These are phyloP conservation scores for Trapa bicornis DNA, from an alignment of 345 rosid genomes.

Conservation along the genomic window DNA sequence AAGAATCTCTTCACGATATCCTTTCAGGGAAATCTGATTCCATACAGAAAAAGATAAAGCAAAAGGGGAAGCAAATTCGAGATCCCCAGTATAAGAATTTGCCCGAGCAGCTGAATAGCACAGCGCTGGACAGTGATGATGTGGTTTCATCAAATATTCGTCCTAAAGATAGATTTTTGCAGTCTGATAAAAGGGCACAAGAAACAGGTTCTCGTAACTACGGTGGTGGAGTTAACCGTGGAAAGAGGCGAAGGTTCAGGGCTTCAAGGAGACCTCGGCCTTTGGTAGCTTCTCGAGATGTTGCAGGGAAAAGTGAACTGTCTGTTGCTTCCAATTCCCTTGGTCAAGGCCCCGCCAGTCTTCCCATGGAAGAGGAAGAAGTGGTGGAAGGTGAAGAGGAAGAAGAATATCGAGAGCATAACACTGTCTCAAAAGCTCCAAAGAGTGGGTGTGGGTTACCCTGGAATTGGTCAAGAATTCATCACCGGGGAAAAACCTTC, in stretches of 20 bases:
- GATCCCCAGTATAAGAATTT: conserved; percentile 40
- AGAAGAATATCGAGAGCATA: conserved; percentile 29
- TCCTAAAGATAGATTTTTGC: conserved; percentile 17
- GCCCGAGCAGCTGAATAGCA: conserved; percentile 58
- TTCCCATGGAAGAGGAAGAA: conserved; percentile 18
- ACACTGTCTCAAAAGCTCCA: conserved; percentile 47
- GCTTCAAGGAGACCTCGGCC: conserved; percentile 42
- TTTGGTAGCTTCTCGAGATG: conserved; percentile 28
- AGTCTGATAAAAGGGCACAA: conserved; percentile 21
- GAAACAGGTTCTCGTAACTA: conserved; percentile 25
- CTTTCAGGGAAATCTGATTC: conserved; percentile 37
- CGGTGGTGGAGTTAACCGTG: conserved; percentile 30
- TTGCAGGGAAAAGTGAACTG: conserved; percentile 52
- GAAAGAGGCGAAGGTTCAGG: conserved; percentile 55
- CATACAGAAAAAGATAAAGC: conserved; percentile 29
- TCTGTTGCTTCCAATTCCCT: conserved; percentile 72
- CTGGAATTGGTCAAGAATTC: conserved; percentile 97
- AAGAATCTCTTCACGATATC: conserved; percentile 29
- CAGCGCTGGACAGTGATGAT: conserved; percentile 51
- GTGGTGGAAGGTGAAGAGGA: conserved; percentile 22
- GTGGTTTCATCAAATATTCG: conserved; percentile 51
- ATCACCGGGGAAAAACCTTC: conserved; percentile 64
- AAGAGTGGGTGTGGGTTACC: conserved; percentile 91
- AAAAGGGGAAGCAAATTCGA: conserved; percentile 42
- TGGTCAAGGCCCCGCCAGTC: conserved; percentile 29